Conservation (phyloP, 345 rosid species). For the Eucalyptus pumila region DNA sequence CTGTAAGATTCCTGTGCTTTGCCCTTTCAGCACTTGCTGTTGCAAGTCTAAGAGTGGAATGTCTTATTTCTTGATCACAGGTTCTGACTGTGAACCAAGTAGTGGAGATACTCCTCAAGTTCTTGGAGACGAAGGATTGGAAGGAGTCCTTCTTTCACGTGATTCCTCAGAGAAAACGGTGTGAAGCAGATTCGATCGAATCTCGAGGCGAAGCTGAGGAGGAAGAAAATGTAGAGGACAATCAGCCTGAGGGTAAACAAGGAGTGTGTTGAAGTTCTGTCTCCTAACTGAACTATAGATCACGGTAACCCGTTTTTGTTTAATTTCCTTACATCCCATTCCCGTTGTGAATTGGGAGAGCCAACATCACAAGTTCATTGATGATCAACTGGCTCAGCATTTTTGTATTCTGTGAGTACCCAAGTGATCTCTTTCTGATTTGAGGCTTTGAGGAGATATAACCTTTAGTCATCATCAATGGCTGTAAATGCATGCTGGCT, state of each 20-base stretch:
- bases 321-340: not conserved
- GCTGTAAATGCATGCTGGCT: not conserved
- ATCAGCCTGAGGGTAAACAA: slow-evolving; percentile 42
- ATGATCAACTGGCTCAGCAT: not conserved
- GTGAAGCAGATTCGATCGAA: slow-evolving; percentile 23
- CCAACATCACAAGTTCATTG: not conserved
- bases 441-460: not conserved
- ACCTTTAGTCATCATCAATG: not conserved
- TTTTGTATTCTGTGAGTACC: not conserved
- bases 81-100: slow-evolving; percentile 97
- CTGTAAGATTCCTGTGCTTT: not conserved
- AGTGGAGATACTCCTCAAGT: slow-evolving; percentile 78
- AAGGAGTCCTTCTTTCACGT: slow-evolving; percentile 77
- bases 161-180: slow-evolving; percentile 83
- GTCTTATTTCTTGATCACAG: slow-evolving; percentile 14
- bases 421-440: not conserved
- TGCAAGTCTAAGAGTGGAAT: not conserved
- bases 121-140: slow-evolving; percentile 79
- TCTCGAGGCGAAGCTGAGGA: slow-evolving; percentile 5
- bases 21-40: not conserved
- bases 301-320: not conserved
- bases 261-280: slow-evolving; percentile 31
- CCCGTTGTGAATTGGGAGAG: not conserved
- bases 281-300: not conserved
- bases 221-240: slow-evolving; percentile 7